Evolutionary conservation across 2,329 filamentous ascomycete genomes (phyloP), one percentile per base, ranked within the genome.

Genomic region (Tolypocladium cylindrosporum): DNA sequence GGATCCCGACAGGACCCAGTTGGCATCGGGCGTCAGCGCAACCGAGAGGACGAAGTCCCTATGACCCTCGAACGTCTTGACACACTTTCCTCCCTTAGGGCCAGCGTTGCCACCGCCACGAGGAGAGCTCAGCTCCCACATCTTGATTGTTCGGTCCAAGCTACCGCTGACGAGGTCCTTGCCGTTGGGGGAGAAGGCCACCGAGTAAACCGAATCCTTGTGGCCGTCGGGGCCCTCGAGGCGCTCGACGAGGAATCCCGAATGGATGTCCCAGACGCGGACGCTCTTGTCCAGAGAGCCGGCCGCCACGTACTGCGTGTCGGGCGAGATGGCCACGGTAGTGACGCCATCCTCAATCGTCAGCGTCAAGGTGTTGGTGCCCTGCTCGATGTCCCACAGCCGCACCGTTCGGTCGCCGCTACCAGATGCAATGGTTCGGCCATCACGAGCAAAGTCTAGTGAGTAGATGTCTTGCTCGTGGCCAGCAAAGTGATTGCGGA

Each of bases 391-490:
- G 72, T 97, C 93, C 94, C 94, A 99, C 1, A 99, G 84, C 59
- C 93, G 88, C 57, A 97, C 94, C 19, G 91, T 97, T 65, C 94
- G 83, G 68, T 99, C 94, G 58, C 94, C 94, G 71, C 90, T 95
- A 53, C 94, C 94, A 9, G 94, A 97, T 7, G 93, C 94, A 67
- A 99, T 97, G 59, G 91, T 91, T 57, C 91, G 88, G 42, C 93
- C 93, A 66, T 97, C 95, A 48, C 91, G 87, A 39, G 93, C 90
- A 73, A 96, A 99, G 74, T 97, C 94, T 5, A 97, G 80, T 6
- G 90, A 96, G 75, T 97, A 97, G 62, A 99, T 99, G 65, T 99
- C 94, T 74, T 99, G 93, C 74, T 99, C 94, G 74, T 99, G 94
- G 31, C 94, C 94, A n/a, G 87, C 82, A 75, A 99, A 97, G 43